These are phyloP conservation scores for Kalaharituber pfeilii DNA, from an alignment of 2,329 filamentous ascomycete genomes.

Conservation along the genomic window DNA sequence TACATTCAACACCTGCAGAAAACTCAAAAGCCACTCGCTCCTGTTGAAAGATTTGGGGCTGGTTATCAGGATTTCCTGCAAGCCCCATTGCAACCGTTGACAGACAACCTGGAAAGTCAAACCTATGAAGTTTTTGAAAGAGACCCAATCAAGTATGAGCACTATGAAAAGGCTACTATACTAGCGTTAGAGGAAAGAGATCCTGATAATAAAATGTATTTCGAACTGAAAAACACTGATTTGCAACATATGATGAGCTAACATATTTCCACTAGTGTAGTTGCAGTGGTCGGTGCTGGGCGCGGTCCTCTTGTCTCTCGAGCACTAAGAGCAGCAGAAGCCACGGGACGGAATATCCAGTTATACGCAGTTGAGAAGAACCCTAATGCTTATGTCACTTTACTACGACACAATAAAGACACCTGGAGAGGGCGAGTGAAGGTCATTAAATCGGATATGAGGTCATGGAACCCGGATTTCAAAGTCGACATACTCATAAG, in stretches of 20 bases:
- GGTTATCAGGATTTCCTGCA: slow-evolving; percentile 90
- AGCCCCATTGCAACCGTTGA: slow-evolving; percentile 80
- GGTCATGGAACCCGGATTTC: slow-evolving; percentile 75
- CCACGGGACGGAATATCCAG: slow-evolving; percentile 59
- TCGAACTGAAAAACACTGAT: background rate
- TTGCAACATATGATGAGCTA: background rate
- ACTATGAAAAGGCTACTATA: slow-evolving; percentile 74
- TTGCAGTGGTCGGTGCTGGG: slow-evolving; percentile 85
- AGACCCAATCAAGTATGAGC: slow-evolving; percentile 92
- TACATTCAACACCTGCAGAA: slow-evolving; percentile 75
- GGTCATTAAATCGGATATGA: slow-evolving; percentile 92
- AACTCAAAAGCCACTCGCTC: slow-evolving; percentile 50
- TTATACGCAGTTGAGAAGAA: slow-evolving; percentile 96
- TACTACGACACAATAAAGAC: slow-evolving; percentile 67
- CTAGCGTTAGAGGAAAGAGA: slow-evolving; percentile 62
- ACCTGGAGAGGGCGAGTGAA: slow-evolving; percentile 69
- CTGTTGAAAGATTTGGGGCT: slow-evolving; percentile 48
- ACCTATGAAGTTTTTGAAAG: slow-evolving; percentile 99
- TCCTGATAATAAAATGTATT: slow-evolving; percentile 11
- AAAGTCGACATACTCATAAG: slow-evolving; percentile 84
- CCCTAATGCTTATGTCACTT: slow-evolving; percentile 85
- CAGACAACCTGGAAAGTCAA: slow-evolving; percentile 89
- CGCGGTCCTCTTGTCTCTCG: slow-evolving; percentile 82
- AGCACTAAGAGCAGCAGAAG: slow-evolving; percentile 61
- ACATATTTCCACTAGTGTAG: slow-evolving; percentile 32